These are phyloP conservation scores for Prasinococcaceae sp. DNA, from an alignment of 139 green algal genomes.

Conservation along the genomic window DNA sequence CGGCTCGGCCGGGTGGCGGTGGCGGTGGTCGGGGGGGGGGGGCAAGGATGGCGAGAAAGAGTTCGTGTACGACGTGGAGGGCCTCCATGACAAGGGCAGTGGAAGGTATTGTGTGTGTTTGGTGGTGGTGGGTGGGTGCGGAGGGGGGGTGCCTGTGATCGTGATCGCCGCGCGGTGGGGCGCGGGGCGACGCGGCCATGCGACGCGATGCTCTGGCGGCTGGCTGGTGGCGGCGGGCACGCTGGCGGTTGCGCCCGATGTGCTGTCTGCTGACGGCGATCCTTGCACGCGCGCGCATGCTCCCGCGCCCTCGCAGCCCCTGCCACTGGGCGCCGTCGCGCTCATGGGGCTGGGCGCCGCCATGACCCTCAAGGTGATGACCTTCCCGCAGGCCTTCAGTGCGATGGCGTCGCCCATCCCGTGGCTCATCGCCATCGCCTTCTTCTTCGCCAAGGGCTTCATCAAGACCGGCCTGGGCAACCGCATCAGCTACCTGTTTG, in stretches of 20 bases:
- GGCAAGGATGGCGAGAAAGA: too few species aligned
- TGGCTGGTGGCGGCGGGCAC: neutral
- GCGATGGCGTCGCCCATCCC: slow-evolving; percentile 92
- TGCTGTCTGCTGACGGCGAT: neutral
- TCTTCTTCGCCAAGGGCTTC: slow-evolving; percentile 95
- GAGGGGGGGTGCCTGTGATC: too few species aligned
- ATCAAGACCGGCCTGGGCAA: slow-evolving; percentile 94
- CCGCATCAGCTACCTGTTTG: slow-evolving; percentile 87
- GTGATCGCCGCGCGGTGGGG: neutral
- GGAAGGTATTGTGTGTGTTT: too few species aligned
- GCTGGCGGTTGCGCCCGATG: neutral
- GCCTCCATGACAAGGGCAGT: too few species aligned
- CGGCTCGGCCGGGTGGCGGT: too few species aligned
- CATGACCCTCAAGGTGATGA: slow-evolving; percentile 89
- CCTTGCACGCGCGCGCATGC: neutral
- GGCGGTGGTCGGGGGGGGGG: too few species aligned
- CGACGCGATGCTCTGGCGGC: neutral
- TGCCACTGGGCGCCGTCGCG: slow-evolving; percentile 91
- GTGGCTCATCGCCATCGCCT: slow-evolving; percentile 96
- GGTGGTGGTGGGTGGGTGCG: too few species aligned
- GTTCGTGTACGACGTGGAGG: too few species aligned
- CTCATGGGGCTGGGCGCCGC: slow-evolving; percentile 83
- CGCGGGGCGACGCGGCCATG: neutral
- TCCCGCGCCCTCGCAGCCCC: too few species aligned
- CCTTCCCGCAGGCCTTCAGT: slow-evolving; percentile 88